These are phyloP conservation scores for Chlorella sorokiniana DNA, from an alignment of 139 green algal genomes.

Conservation along the genomic window DNA sequence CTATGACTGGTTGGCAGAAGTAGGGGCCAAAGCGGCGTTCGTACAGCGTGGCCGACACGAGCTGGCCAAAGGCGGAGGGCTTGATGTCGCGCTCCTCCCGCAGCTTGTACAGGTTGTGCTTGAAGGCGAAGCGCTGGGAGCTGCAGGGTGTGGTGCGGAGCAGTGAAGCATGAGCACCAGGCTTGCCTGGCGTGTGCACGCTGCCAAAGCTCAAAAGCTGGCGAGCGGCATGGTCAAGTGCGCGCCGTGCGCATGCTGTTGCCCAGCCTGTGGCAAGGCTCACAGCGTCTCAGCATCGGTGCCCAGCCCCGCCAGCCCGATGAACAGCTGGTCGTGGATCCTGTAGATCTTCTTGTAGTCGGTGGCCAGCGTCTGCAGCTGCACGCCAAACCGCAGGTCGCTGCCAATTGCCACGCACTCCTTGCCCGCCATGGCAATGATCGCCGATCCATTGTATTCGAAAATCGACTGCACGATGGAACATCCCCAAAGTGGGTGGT, in stretches of 20 bases:
- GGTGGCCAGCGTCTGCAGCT: constrained; percentile 95
- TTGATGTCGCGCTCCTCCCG: constrained; percentile 96
- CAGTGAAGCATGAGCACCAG: neutral
- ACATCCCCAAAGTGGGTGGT: neutral
- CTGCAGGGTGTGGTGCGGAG: constrained; percentile 8
- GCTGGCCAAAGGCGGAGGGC: constrained; percentile 88
- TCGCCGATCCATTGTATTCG: constrained; percentile 95
- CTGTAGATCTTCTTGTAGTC: constrained; percentile 92
- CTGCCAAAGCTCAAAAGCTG: no score
- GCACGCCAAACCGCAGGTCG: constrained; percentile 96
- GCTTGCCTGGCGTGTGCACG: no score
- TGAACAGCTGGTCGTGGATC: constrained; percentile 94
- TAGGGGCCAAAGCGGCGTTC: constrained; percentile 90
- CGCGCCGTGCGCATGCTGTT: no score
- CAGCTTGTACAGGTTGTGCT: constrained; percentile 98
- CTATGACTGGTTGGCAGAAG: constrained; percentile 92
- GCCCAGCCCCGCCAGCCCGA: constrained; percentile 90
- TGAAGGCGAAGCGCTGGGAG: constrained; percentile 86
- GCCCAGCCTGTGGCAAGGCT: neutral
- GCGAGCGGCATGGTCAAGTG: no score
- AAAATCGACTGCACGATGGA: constrained; percentile 65
- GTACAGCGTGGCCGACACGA: constrained; percentile 95
- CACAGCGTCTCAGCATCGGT: constrained; percentile 94
- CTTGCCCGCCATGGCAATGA: constrained; percentile 89
- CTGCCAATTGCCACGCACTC: constrained; percentile 97